A percentile compares a stretch with the other conserved stretches of the same genome.
Evolutionary conservation across 2,329 filamentous ascomycete species (phyloP).

Genomic region (Chaetomium sp.): DNA sequence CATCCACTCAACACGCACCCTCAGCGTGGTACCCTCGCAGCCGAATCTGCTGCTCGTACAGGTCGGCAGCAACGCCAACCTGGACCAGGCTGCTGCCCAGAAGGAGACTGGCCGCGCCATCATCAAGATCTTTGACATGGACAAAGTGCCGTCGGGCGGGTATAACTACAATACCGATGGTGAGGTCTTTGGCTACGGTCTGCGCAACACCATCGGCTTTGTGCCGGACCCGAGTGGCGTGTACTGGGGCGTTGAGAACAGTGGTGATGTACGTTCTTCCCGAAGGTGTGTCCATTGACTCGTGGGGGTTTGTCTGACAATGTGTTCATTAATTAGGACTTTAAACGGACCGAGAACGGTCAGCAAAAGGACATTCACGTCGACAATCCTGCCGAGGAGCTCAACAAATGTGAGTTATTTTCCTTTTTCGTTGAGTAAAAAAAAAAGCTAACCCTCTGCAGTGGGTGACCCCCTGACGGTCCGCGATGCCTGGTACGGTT

Average conservation of each 20-base stretch:
- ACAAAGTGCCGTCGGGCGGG: conserved; percentile 30
- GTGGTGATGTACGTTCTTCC: conserved; percentile 38
- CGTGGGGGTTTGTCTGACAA: not conserved
- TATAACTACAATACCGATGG: conserved; percentile 36
- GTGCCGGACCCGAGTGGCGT: conserved; percentile 40
- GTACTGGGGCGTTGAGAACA: conserved; percentile 46
- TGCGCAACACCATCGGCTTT: conserved; percentile 59
- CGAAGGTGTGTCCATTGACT: too few species aligned
- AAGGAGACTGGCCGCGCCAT: conserved; percentile 32
- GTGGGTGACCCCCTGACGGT: conserved; percentile 27
- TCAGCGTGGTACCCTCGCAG: conserved; percentile 31
- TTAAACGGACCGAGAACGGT: conserved; percentile 40
- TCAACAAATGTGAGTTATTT: conserved; percentile 48
- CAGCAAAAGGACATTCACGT: conserved; percentile 44
- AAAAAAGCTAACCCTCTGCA: conserved; percentile 3
- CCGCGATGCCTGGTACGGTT: conserved; percentile 39
- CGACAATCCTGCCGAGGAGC: conserved; percentile 58
- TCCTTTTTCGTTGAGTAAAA: not conserved
- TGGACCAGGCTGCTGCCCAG: conserved; percentile 32
- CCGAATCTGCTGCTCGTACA: conserved; percentile 35
- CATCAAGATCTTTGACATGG: conserved; percentile 38
- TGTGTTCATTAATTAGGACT: conserved; percentile 29
- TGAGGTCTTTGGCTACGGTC: conserved; percentile 35
- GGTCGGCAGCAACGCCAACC: conserved; percentile 34
- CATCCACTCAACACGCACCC: conserved; percentile 34